phyloP scores from a whole-genome alignment of 75 land plant genomes.

The Chamaecyparis obtusa region DNA sequence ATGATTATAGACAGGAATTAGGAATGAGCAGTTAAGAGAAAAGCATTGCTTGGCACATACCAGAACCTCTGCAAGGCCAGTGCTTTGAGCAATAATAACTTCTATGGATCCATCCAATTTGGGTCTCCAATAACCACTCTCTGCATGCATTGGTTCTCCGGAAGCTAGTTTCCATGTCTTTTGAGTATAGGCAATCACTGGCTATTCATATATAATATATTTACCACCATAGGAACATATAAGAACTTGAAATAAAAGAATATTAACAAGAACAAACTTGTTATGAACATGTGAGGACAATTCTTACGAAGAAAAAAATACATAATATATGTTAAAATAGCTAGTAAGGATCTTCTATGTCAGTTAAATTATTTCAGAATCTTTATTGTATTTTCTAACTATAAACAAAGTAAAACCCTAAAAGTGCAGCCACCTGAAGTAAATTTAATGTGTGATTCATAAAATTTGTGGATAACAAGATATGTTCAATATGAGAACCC shows the following conservation, averaged over 20 bases:
- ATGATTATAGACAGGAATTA: background rate
- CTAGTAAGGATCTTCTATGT: background rate
- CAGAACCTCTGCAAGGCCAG: conserved; percentile 86
- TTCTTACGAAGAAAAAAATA: background rate
- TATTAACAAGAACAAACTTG: background rate
- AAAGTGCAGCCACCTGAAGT: background rate
- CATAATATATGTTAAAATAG: background rate
- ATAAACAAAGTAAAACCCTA: background rate
- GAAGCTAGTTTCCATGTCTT: conserved; percentile 83
- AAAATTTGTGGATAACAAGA: background rate
- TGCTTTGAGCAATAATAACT: conserved; percentile 83
- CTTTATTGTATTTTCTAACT: background rate
- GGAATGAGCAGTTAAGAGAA: background rate
- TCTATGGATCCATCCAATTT: conserved; percentile 76
- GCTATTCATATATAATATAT: conserved; percentile 23
- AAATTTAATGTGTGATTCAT: background rate
- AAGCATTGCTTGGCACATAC: conserved; percentile 19
- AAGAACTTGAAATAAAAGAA: conserved; percentile 1
- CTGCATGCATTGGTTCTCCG: conserved; percentile 87
- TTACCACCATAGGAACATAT: background rate
- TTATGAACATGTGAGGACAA: background rate
- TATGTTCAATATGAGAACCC: conserved; percentile 1
- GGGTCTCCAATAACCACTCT: conserved; percentile 84
- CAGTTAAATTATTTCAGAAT: background rate
- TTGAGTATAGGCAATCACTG: conserved; percentile 69